Evolutionary conservation across 2,329 filamentous ascomycete genomes (phyloP), one percentile per base, ranked within the genome.

Genomic region (Penicillium carneum): DNA sequence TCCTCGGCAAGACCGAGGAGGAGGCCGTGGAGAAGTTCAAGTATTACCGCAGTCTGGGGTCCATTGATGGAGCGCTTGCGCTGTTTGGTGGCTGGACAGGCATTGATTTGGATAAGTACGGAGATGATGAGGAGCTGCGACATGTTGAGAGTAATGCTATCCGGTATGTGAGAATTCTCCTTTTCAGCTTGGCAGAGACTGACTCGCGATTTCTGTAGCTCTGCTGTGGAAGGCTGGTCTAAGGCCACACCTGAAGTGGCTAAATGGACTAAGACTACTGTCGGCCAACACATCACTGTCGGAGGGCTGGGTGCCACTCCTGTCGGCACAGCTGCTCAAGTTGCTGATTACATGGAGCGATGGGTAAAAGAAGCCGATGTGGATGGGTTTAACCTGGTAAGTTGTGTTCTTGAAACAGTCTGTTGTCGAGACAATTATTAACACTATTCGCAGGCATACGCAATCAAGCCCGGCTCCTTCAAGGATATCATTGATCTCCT

Each of bases 31-130:
- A 82, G 7, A 91, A 91, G 75, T 85, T 88, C 53, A 76, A 81
- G 0, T 86, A 90, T 5, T 87, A 86, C 62, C 80, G 83, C 10
- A 82, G 83, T 57, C 86, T 90, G 69, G 89, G 87, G 0, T 84
- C 84, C 1, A 80, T 84, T 43, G 89, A 89, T 65, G 90, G 90
- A 2, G 89, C 88, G 0, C 72, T 91, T 59, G 87, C 89, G 1
- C 75, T 92, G 18, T 92, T 92, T 68, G 88, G 88, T 20, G 90
- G 90, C 1, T 92, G 89, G 89, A 91, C 89, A 0, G 90, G 87
- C 0, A 87, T 89, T 48, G 86, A 90, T 70, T 76, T 90, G 26
- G 79, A 82, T 7, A 77, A 82, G 45, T 89, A 88, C 65, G 83
- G 78, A 0, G 87, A 89, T 29, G 87, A 89, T 43, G 83, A 89